Evolutionary conservation across 805 yeast genomes (phyloP).

Genomic region (Kazachstania viticola): DNA sequence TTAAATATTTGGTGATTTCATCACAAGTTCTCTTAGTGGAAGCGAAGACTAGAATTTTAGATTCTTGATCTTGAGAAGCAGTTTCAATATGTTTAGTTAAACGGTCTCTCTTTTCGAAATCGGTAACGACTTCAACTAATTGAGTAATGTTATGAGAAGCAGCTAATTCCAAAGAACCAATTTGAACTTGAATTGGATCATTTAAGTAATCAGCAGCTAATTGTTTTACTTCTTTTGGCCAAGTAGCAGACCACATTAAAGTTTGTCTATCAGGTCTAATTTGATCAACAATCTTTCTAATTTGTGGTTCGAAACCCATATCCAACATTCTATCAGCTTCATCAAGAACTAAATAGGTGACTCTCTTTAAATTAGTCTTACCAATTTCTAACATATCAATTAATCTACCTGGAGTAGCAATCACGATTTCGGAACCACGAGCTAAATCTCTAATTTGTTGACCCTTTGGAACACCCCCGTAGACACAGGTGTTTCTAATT

Average conservation of each 20-base stretch:
- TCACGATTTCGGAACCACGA: slow-evolving; percentile 90
- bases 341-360: slow-evolving; percentile 91
- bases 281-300: slow-evolving; percentile 94
- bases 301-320: slow-evolving; percentile 99
- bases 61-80: slow-evolving; percentile 57
- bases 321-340: slow-evolving; percentile 99
- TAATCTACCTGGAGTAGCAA: slow-evolving; percentile 98
- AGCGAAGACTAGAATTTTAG: slow-evolving; percentile 80
- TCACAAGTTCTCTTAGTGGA: slow-evolving; percentile 98
- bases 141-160: slow-evolving; percentile 96
- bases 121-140: slow-evolving; percentile 80
- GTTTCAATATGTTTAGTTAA: slow-evolving; percentile 70
- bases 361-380: slow-evolving; percentile 90
- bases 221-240: slow-evolving; percentile 97
- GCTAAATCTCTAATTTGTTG: slow-evolving; percentile 93
- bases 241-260: slow-evolving; percentile 98
- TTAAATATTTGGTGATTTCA: slow-evolving; percentile 79
- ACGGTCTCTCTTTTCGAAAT: slow-evolving; percentile 90
- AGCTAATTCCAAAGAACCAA: slow-evolving; percentile 91
- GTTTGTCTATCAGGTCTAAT: slow-evolving; percentile 99
- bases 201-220: slow-evolving; percentile 83
- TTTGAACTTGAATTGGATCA: slow-evolving; percentile 91
- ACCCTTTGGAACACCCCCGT: slow-evolving; percentile 99
- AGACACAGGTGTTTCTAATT: slow-evolving; percentile 93
- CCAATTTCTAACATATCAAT: slow-evolving; percentile 94